Conservation (phyloP, 345 rosid genomes). For the Eucalyptus curtisii region DNA sequence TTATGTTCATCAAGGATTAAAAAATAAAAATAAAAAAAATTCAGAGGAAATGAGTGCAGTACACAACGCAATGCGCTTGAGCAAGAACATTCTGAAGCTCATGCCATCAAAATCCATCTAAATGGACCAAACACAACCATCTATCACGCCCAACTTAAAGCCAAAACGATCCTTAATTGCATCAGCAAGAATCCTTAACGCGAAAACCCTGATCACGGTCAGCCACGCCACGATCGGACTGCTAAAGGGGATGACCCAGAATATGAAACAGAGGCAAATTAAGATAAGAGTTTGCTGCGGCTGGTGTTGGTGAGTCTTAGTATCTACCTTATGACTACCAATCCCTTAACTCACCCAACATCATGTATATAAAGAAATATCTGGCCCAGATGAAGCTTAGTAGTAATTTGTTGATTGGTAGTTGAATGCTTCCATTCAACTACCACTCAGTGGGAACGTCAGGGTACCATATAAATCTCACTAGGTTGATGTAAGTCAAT, state of each 20-base stretch:
- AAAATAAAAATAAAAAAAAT: background rate
- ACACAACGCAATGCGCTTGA: background rate
- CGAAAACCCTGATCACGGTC: background rate
- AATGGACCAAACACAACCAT: background rate
- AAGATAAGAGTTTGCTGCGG: background rate
- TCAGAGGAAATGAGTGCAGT: background rate
- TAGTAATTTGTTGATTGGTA: background rate
- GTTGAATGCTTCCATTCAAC: slow-evolving; percentile 36
- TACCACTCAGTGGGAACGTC: slow-evolving; percentile 42
- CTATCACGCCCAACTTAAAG: background rate
- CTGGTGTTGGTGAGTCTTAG: background rate
- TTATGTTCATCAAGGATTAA: background rate
- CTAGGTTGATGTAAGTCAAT: slow-evolving; percentile 28
- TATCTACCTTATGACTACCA: background rate
- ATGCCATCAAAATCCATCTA: background rate
- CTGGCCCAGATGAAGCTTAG: background rate
- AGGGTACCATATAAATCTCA: slow-evolving; percentile 17
- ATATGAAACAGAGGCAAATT: background rate
- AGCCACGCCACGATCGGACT: background rate
- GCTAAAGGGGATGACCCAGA: background rate
- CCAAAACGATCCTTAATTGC: background rate
- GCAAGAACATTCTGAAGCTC: background rate
- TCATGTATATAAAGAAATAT: background rate
- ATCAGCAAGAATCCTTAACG: background rate
- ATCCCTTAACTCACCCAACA: background rate